These are phyloP conservation scores for Colletotrichum musae DNA, from an alignment of 2,329 filamentous ascomycete genomes.

Conservation along the genomic window DNA sequence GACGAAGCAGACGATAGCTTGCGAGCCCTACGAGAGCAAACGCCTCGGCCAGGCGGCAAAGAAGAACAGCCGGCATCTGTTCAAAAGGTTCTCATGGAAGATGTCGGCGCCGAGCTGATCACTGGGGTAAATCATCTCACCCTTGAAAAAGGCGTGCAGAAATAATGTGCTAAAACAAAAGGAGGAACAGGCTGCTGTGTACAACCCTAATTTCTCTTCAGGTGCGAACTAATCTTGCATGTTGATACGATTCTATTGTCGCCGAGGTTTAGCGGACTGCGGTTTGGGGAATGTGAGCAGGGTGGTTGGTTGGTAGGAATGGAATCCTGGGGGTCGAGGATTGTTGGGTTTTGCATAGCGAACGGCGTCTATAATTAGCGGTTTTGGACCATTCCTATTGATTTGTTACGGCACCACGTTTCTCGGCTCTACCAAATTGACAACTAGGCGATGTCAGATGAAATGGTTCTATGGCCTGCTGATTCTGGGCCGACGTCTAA, in stretches of 20 bases:
- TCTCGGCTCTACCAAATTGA: not conserved
- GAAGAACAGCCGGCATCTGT: conserved; percentile 36
- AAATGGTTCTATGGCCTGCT: not conserved
- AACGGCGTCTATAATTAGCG: conserved; percentile 33
- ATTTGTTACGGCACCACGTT: not conserved
- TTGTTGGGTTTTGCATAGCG: conserved; percentile 35
- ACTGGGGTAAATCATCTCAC: conserved; percentile 71
- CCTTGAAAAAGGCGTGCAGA: conserved; percentile 57
- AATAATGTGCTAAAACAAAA: conserved; percentile 42
- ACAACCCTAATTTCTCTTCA: conserved; percentile 38
- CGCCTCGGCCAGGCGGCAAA: conserved; percentile 36
- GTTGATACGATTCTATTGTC: conserved; percentile 26
- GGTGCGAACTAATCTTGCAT: conserved; percentile 33
- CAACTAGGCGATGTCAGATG: too few relatives aligned
- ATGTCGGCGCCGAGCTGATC: conserved; percentile 70
- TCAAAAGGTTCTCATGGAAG: conserved; percentile 53
- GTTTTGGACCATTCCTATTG: conserved; percentile 4
- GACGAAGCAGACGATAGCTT: conserved; percentile 57
- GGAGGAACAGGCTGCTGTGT: conserved; percentile 39
- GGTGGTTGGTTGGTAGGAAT: not conserved
- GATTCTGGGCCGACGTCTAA: not conserved
- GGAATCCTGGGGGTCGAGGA: conserved; percentile 1
- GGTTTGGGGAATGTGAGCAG: conserved; percentile 13
- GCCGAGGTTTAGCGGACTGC: conserved; percentile 1
- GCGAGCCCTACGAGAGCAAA: conserved; percentile 35